Conservation (phyloP, 164 flowering plant genomes). For the Umbilicus rupestris region DNA sequence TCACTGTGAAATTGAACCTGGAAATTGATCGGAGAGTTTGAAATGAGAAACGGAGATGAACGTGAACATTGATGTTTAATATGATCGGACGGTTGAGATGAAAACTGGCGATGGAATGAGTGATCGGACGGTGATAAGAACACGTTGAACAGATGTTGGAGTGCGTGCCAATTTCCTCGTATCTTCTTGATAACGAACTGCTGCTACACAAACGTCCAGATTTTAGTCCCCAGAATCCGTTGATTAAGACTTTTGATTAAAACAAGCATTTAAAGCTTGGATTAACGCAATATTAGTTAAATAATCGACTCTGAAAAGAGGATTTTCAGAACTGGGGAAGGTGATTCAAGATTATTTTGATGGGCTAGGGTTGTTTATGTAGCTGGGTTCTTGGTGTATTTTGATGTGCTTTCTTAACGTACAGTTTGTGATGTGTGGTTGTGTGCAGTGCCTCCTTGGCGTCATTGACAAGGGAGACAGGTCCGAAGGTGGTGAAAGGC, state of each 20-base stretch:
- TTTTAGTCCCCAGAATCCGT: neutral
- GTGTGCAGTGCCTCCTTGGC: constrained; percentile 81
- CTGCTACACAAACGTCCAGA: neutral
- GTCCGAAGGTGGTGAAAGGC: constrained; percentile 93
- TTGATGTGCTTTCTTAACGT: neutral
- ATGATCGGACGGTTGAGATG: neutral
- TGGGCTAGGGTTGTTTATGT: no score
- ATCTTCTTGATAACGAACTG: neutral
- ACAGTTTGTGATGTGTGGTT: neutral
- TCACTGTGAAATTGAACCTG: neutral
- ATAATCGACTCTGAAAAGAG: neutral
- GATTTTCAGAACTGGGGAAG: neutral
- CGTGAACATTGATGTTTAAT: no score
- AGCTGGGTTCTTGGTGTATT: neutral
- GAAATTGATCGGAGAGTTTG: no score
- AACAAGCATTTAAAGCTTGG: neutral
- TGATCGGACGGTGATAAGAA: neutral
- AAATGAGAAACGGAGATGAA: no score
- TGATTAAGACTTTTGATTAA: neutral
- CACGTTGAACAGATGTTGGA: neutral
- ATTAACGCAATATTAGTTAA: neutral
- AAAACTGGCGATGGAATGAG: neutral
- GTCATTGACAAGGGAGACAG: constrained; percentile 81
- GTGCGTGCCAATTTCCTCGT: neutral
- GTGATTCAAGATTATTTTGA: neutral